phyloP scores from a whole-genome alignment of 2,329 filamentous ascomycete species.

The Aspergillus aculeatinus region DNA sequence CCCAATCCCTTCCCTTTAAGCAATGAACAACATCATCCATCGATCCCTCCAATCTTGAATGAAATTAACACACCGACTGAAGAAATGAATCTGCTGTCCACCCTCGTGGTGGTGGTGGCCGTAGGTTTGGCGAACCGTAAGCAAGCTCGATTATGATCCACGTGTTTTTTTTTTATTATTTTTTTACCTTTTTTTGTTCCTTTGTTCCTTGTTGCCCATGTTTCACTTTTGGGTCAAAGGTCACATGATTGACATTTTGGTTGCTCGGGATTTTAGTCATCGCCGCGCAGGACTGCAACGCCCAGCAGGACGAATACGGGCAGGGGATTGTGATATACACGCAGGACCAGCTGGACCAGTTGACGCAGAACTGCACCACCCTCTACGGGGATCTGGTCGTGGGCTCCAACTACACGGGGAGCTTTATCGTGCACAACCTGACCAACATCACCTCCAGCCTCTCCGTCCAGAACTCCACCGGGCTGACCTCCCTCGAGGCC shows the following conservation, averaged over 20 bases:
- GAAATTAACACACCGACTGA: neutral
- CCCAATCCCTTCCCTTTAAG: too few species aligned
- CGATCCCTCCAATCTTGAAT: neutral
- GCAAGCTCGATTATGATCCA: neutral
- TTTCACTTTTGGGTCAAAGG: neutral
- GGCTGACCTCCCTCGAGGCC: neutral
- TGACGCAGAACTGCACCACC: neutral
- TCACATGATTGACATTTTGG: neutral
- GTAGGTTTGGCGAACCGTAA: neutral
- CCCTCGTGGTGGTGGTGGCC: neutral
- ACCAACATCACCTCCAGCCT: neutral
- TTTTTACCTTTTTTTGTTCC: neutral
- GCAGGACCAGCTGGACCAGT: neutral
- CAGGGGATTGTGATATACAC: neutral
- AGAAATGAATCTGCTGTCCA: neutral
- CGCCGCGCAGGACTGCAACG: neutral
- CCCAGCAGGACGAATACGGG: neutral
- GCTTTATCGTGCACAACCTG: neutral
- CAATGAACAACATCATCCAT: too few species aligned
- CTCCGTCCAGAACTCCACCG: neutral
- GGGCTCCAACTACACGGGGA: neutral
- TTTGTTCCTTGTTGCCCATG: neutral
- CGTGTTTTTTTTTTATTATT: neutral
- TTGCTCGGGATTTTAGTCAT: neutral
- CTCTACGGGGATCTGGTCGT: neutral